These are phyloP conservation scores for Trichaptum fuscoviolaceum DNA, from an alignment of 768 basidiomycete genomes.

Conservation along the genomic window DNA sequence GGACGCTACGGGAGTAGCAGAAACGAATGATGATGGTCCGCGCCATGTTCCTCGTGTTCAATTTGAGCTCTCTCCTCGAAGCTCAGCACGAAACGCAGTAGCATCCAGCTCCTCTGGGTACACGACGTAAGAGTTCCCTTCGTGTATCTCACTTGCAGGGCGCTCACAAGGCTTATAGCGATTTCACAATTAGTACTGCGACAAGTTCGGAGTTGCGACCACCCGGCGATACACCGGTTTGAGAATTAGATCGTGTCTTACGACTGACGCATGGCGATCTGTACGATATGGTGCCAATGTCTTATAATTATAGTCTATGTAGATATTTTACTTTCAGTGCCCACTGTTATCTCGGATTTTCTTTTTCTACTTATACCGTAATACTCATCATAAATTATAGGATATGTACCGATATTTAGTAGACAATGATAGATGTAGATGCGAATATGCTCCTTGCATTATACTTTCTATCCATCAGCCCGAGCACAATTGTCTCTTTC, in stretches of 20 bases:
- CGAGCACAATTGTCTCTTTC: too few relatives aligned
- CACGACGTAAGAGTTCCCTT: not conserved
- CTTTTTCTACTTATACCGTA: too few relatives aligned
- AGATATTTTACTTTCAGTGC: not conserved
- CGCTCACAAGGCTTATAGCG: not conserved
- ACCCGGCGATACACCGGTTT: not conserved
- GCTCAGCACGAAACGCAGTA: not conserved
- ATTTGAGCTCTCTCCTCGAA: not conserved
- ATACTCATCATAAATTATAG: too few relatives aligned
- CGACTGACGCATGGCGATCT: not conserved
- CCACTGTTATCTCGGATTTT: not conserved
- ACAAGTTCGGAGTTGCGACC: not conserved
- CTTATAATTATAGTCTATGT: not conserved
- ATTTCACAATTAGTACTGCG: not conserved
- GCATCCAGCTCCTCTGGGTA: not conserved
- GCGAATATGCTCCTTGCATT: too few relatives aligned
- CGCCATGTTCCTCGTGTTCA: not conserved
- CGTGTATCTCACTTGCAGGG: not conserved
- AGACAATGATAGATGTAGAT: too few relatives aligned
- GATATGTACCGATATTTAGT: too few relatives aligned
- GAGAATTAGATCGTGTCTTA: not conserved
- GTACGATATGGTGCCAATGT: not conserved
- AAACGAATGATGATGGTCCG: not conserved
- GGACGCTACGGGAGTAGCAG: not conserved
- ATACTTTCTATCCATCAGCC: too few relatives aligned